Base-by-base conservation (phyloP, 192 early-diverging fungal species). In the Linnemannia hyalina region DNA sequence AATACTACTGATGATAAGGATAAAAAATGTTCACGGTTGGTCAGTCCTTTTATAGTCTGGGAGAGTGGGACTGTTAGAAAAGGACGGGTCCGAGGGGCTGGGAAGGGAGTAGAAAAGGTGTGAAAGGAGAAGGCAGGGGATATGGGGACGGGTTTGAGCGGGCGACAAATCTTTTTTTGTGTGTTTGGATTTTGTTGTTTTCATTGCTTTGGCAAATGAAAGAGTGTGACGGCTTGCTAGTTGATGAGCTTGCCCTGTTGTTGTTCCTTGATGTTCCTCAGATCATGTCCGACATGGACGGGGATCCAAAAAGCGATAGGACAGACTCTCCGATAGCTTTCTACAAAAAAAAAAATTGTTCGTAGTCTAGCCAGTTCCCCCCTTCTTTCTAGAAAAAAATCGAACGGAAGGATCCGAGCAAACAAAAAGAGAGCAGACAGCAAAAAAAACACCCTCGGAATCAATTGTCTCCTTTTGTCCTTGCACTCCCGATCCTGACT, bases 1-100 rank as follows among this genome's bases (percentile, higher is more conserved):
- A 42, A 41, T 42, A 71, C 70, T 71, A 71, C 70, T 71, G 70
- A 71, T 71, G 70, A 71, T 41, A 41, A 26, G 41, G 41, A 42
- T 2, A 36, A 18, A 38, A 71, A 71, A 0, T 42, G 20, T 42
- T 41, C 41, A 42, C 70, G 20, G 40, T 40, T 29, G 40, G 3
- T 7, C 15, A 3, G 36, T 20, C 4, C 20, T 71, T 71, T 71
- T 71, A 71, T 71, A 71, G 23, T 23, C 0, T 13, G 29, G 11
- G 11, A 32, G 3, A 0, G 15, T 65, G 60, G 60, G 60, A 65
- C 60, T 65, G 60, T 29, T 26, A 65, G 29, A 32, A 29, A 29
- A 13, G n/a, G 11, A 29, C 1, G 10, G 60, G 60, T 32, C 7
- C 26, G 0, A 26, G 60, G 6, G 9, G n/a, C 2, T 32, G 32